Evolutionary conservation across 768 basidiomycete genomes (phyloP), one percentile per base, ranked within the genome.

Genomic region (Gymnopilus junonius): DNA sequence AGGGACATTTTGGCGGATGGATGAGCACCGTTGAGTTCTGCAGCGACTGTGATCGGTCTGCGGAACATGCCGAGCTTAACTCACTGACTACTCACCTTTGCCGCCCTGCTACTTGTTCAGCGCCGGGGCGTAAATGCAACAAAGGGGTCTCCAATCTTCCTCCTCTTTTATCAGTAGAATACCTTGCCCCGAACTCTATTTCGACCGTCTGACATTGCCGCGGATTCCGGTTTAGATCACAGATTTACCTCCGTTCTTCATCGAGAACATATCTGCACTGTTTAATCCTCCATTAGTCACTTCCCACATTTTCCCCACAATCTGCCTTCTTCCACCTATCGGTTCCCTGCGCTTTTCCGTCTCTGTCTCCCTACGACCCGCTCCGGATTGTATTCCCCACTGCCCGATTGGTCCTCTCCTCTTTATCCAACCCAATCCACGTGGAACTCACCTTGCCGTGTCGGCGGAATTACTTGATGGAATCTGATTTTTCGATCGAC

Each of bases 41-140:
- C 66, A 60, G 61, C 74, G 64, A 70, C 73, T 59, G 72, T 75
- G 85, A 86, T 86, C 85, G 85, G 72, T 77, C 76, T 81, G 84
- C 85, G 85, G 85, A 65, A 70, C 71, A 77, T 70, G 63, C 69
- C 68, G 69, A 60, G 59, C 27, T n/a, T 23, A 34, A 27, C 10
- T 15, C 29, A 17, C 35, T 20, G 15, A 40, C 37, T 20, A 45
- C 14, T 31, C 50, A 35, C 46, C 25, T 48, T n/a, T 43, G 42
- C 17, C 55, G 35, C 48, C 40, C 8, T 20, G 17, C n/a, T 15
- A 25, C 23, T 8, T 1, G 21, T 60, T 29, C 10, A 32, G 20
- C 27, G 54, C 3, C 27, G 11, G 37, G 25, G 57, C 55, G 43
- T 21, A 57, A 63, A 55, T 56, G 34, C 58, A 46, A 58, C 42